Base-by-base conservation (phyloP, 1,284 basidiomycete genomes). In the Phlebopus sp. region DNA sequence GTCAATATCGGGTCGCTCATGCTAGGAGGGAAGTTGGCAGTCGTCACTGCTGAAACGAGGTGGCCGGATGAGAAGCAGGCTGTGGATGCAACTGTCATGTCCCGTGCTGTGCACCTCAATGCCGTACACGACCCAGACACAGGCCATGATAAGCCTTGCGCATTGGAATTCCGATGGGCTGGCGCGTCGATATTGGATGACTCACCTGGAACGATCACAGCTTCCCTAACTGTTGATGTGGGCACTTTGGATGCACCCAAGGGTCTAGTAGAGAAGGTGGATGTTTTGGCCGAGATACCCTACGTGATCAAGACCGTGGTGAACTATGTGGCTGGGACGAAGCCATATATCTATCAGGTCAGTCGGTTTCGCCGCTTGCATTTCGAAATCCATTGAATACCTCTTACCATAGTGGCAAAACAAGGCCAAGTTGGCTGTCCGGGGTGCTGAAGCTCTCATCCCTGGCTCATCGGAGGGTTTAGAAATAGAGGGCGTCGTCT, bases 251-350 rank as follows among this genome's bases (percentile, higher is more conserved):
- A 70, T 53, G 65, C 70, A 53, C 64, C 85, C 47, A 83, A 84
- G 38, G 95, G 95, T 0, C 71, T 99, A 63, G 82, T 99, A 39
- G 94, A 98, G 70, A 98, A 98, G 75, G 92, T 99, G 14, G 95
- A 99, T 60, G 86, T 99, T 1, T 78, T 99, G 14, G 93, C 90
- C 4, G 95, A 99, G 74, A 94, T 99, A 58, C 97, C 97, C 7
- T 87, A 89, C 56, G 83, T 97, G 50, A 72, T 96, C 59, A 91
- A 92, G 72, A 83, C 90, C 63, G 81, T 93, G 56, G 86, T 96
- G 54, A 92, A 86, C 66, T 94, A 93, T 58, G 91, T 92, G 27
- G 87, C 92, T 31, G 90, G 92, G 27, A 90, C 92, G 31, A 94
- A 95, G 69, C 93, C 92, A 2, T 96, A 86, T 66, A 90, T 96